Percentiles rank a stretch among this genome's conserved stretches.
Conservation (phyloP, 2,329 filamentous ascomycete genomes). For the Venturia pyrina region DNA sequence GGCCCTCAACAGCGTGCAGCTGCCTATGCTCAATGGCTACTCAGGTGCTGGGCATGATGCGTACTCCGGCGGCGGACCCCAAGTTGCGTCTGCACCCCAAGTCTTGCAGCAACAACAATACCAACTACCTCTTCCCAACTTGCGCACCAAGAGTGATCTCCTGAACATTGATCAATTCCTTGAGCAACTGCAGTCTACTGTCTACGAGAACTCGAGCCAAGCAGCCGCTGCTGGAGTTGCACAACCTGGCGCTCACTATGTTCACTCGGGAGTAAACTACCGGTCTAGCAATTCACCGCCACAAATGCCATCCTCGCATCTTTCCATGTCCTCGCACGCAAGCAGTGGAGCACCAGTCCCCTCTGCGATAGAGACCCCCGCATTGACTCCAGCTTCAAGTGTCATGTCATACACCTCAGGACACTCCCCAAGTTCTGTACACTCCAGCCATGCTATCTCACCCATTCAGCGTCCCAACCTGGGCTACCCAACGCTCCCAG, state of each 20-base stretch:
- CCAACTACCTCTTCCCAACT: slow-evolving; percentile 77
- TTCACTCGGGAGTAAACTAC: slow-evolving; percentile 41
- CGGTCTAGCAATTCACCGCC: slow-evolving; percentile 49
- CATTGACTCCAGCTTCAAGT: slow-evolving; percentile 66
- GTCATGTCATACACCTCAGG: slow-evolving; percentile 67
- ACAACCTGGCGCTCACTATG: slow-evolving; percentile 60
- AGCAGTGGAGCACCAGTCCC: slow-evolving; percentile 37
- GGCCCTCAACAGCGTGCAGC: slow-evolving; percentile 61
- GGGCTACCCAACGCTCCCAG: slow-evolving; percentile 67
- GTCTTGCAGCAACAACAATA: slow-evolving; percentile 59
- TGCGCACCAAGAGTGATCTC: slow-evolving; percentile 88
- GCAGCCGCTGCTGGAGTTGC: slow-evolving; percentile 70
- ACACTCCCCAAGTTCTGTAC: slow-evolving; percentile 66
- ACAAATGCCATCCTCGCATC: slow-evolving; percentile 16
- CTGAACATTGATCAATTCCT: slow-evolving; percentile 90
- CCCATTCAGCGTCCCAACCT: slow-evolving; percentile 51
- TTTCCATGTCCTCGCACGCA: slow-evolving; percentile 37
- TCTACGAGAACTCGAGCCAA: slow-evolving; percentile 84
- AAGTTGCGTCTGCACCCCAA: slow-evolving; percentile 41
- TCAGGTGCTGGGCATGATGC: slow-evolving; percentile 40
- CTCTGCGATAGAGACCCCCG: slow-evolving; percentile 52
- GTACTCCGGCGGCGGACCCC: slow-evolving; percentile 41
- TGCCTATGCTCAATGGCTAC: slow-evolving; percentile 30
- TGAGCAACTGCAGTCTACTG: slow-evolving; percentile 90
- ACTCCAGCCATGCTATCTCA: slow-evolving; percentile 51